Evolutionary conservation across 2,329 filamentous ascomycete genomes (phyloP).

Genomic region (Reticulascus tulasneorum): DNA sequence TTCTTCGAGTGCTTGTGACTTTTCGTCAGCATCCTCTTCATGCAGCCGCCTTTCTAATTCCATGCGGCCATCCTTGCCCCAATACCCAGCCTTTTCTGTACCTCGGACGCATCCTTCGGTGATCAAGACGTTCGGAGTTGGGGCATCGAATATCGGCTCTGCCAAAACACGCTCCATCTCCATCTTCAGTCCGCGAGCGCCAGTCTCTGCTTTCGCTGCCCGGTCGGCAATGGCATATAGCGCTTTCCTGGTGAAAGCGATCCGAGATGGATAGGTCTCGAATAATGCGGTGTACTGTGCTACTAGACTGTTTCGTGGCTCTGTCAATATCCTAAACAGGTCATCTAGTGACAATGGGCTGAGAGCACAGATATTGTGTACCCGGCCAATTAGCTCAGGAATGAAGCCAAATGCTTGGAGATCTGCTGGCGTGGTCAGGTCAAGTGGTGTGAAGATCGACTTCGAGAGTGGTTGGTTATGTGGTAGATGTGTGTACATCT

Average conservation of each 20-base stretch:
- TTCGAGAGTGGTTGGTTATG: conserved; percentile 40
- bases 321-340: conserved; percentile 83
- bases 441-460: conserved; percentile 53
- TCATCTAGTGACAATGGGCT: conserved; percentile 65
- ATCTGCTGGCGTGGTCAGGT: conserved; percentile 71
- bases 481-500: conserved; percentile 53
- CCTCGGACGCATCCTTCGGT: conserved; percentile 66
- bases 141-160: conserved; percentile 78
- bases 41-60: conserved; percentile 65
- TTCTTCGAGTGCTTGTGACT: conserved; percentile 11
- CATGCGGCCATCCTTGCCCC: conserved; percentile 66
- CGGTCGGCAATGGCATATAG: conserved; percentile 74
- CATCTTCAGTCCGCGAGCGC: conserved; percentile 73
- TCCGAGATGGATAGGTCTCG: conserved; percentile 69
- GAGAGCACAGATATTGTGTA: conserved; percentile 85
- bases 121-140: conserved; percentile 70
- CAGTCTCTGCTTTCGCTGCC: conserved; percentile 62
- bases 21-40: conserved; percentile 50
- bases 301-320: conserved; percentile 83
- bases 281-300: conserved; percentile 89
- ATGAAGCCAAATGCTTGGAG: conserved; percentile 87
- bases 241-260: conserved; percentile 79
- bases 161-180: conserved; percentile 76
- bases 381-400: conserved; percentile 89
- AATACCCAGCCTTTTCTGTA: conserved; percentile 55